Conservation (phyloP, 768 basidiomycete species). For the Tylopilus rubrobrunneus region DNA sequence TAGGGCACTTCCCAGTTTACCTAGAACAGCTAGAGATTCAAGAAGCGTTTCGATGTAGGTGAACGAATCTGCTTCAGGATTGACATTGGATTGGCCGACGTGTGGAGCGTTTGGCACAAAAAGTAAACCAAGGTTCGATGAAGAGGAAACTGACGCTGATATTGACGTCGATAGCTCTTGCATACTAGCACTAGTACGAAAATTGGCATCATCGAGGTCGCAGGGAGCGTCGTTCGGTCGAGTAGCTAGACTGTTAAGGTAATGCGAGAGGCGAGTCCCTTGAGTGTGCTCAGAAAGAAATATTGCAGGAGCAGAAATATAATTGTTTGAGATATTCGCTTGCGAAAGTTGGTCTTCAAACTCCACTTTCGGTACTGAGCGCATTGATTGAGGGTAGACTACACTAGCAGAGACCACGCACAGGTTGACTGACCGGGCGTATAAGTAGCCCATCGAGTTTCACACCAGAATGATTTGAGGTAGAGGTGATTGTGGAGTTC, state of each 20-base stretch:
- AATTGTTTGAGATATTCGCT: constrained; percentile 19
- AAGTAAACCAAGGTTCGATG: constrained; percentile 21
- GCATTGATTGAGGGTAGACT: constrained; percentile 6
- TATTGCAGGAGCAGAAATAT: constrained; percentile 28
- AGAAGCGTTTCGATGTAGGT: constrained; percentile 88
- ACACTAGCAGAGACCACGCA: constrained; percentile 37
- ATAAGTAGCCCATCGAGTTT: constrained; percentile 87
- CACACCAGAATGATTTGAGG: constrained; percentile 95
- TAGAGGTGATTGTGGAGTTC: constrained; percentile 97
- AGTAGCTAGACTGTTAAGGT: constrained; percentile 58
- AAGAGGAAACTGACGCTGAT: constrained; percentile 22
- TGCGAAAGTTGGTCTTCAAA: constrained; percentile 48
- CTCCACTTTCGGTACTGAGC: constrained; percentile 61
- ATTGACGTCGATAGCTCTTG: constrained; percentile 21
- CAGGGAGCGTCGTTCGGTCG: constrained; percentile 78
- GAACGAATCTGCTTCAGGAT: constrained; percentile 93
- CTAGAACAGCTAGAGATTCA: constrained; percentile 89
- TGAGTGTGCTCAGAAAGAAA: constrained; percentile 38
- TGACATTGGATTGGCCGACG: constrained; percentile 33
- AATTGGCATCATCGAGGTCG: constrained; percentile 49
- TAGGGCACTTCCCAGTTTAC: constrained; percentile 78
- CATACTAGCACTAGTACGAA: constrained; percentile 17
- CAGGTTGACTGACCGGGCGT: constrained; percentile 71
- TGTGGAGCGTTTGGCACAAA: constrained; percentile 19
- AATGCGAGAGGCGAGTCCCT: constrained; percentile 55